A percentile compares a stretch with the other conserved stretches of the same genome.
Conservation (phyloP, 495 filamentous ascomycete species). For the Amorphotheca resinae region DNA sequence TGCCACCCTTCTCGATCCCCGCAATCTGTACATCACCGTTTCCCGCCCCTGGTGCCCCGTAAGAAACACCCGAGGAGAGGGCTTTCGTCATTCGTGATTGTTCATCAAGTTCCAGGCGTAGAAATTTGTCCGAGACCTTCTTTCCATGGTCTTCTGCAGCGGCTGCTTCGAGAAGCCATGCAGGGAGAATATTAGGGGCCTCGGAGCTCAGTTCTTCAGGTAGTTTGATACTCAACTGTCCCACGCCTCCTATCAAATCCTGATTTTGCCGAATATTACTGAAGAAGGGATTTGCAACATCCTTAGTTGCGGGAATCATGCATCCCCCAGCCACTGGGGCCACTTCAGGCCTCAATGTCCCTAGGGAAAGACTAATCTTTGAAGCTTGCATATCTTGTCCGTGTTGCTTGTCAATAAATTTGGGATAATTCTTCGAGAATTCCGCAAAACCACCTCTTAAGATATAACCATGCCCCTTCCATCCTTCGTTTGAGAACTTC, state of each 20-base stretch:
- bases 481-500: slow-evolving; percentile 82
- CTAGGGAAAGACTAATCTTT: slow-evolving; percentile 34
- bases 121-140: slow-evolving; percentile 68
- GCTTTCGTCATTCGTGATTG: slow-evolving; percentile 87
- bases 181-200: slow-evolving; percentile 42
- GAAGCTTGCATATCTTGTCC: slow-evolving; percentile 27
- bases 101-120: slow-evolving; percentile 72
- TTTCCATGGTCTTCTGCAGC: slow-evolving; percentile 60
- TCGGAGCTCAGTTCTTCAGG: slow-evolving; percentile 45
- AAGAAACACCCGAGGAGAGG: slow-evolving; percentile 49
- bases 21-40: slow-evolving; percentile 44
- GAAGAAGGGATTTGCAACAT: slow-evolving; percentile 79
- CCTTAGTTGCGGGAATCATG: slow-evolving; percentile 55
- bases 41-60: slow-evolving; percentile 31
- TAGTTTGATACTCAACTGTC: slow-evolving; percentile 67
- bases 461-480: slow-evolving; percentile 59
- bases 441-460: slow-evolving; percentile 47
- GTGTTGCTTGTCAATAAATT: slow-evolving; percentile 35
- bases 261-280: slow-evolving; percentile 94
- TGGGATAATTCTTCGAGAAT: slow-evolving; percentile 34
- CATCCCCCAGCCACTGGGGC: slow-evolving; percentile 82
- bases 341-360: slow-evolving; percentile 38
- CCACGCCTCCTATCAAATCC: slow-evolving; percentile 88
- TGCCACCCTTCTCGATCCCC: slow-evolving; percentile 85
- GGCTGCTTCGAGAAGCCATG: slow-evolving; percentile 63